Base-by-base conservation (phyloP, 768 basidiomycete species). In the Phaffia tasmanica region DNA sequence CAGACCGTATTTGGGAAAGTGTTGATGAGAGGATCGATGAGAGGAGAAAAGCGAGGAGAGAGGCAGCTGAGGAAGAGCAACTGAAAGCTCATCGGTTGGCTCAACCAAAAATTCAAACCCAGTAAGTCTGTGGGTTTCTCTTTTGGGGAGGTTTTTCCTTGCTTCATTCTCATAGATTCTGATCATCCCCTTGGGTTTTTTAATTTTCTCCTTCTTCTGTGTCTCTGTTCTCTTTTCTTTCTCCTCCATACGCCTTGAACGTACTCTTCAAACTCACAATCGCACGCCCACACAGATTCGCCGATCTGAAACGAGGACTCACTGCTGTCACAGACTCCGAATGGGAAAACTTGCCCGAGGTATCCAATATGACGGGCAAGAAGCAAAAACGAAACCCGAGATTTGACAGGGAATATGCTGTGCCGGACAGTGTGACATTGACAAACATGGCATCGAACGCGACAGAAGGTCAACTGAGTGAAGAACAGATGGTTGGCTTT, bases 281-380 rank as follows among this genome's bases (percentile, higher is more conserved):
- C n/a, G n/a, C n/a, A n/a, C n/a, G n/a, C n/a, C n/a, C n/a, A n/a
- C n/a, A 9, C 60, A 67, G 66, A 21, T 98, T 97, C 73, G 85
- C 89, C 0, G 95, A 99, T 77, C 78, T 98, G 69, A 99, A 99
- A 76, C 83, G 94, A 55, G 89, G 88, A 25, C 78, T 99, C 27
- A 81, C 87, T 4, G 82, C 83, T 4, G 86, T 98, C 21, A 88
- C 88, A 1, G 94, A 97, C 72, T 80, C 82, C 35, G 92, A 98
- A 77, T 97, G 95, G 95, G 88, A 91, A 73, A 86, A 78, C 71
- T 86, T 97, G 71, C 93, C 94, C 21, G 94, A 99, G 79, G 94
- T 95, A 60, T 88, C 89, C 59, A 97, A 98, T 79, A 81, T 98
- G 70, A 94, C 92, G 57, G 83, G 89, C 72, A 92, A 89, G 80